A percentile compares a stretch with the other conserved stretches of the same genome.
phyloP scores from a whole-genome alignment of 2,329 filamentous ascomycete genomes.

The Bertia moriformis region DNA sequence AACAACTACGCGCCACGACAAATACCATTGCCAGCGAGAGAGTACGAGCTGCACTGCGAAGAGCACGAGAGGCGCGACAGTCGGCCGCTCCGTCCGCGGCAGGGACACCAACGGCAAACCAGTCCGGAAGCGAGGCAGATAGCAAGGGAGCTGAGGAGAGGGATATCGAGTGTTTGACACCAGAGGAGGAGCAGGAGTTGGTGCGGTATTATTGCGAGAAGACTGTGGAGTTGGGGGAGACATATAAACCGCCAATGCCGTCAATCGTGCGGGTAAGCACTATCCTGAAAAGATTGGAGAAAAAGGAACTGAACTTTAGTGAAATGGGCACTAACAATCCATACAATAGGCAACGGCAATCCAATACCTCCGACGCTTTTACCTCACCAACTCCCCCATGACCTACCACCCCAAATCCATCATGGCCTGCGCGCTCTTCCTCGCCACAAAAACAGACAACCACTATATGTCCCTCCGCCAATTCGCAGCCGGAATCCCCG shows the following conservation, averaged over 20 bases:
- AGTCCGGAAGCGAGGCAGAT: not conserved
- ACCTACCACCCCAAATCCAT: slow-evolving; percentile 87
- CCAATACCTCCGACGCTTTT: slow-evolving; percentile 85
- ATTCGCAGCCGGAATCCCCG: slow-evolving; percentile 3
- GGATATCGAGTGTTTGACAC: not conserved
- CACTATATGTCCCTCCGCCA: slow-evolving; percentile 1
- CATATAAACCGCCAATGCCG: not conserved
- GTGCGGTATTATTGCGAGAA: slow-evolving; percentile 1
- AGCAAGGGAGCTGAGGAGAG: not conserved
- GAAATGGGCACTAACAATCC: no score
- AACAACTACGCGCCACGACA: not conserved
- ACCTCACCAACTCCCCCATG: slow-evolving; percentile 89
- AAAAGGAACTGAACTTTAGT: no score
- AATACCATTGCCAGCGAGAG: not conserved
- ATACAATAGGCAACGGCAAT: slow-evolving; percentile 53
- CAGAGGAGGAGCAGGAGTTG: not conserved
- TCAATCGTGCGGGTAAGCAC: not conserved
- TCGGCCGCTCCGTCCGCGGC: not conserved
- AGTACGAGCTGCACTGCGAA: not conserved
- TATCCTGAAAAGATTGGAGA: no score
- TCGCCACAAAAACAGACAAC: slow-evolving; percentile 80
- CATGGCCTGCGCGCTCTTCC: slow-evolving; percentile 70
- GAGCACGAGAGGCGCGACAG: not conserved
- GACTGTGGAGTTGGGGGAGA: not conserved
- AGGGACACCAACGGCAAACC: not conserved